These are phyloP conservation scores for Colletotrichum incanum DNA, from an alignment of 2,329 filamentous ascomycete species.

Conservation along the genomic window DNA sequence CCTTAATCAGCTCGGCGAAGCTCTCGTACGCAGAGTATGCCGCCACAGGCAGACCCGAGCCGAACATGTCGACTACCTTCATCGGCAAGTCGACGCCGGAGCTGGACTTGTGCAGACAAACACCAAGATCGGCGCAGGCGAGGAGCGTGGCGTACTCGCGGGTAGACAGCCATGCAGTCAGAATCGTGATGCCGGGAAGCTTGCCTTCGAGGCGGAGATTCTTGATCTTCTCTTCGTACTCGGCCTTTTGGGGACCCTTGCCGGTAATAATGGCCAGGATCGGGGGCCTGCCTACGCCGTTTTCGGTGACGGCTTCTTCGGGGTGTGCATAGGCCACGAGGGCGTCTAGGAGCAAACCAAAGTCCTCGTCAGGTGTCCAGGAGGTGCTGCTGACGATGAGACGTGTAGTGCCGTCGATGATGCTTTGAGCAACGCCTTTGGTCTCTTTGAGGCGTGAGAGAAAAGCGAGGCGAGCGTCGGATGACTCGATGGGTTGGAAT, in stretches of 20 bases:
- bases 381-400: conserved; percentile 94
- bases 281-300: conserved; percentile 48
- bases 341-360: conserved; percentile 87
- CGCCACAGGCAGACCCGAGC: conserved; percentile 89
- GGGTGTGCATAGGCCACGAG: conserved; percentile 79
- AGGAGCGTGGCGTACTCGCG: conserved; percentile 89
- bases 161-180: conserved; percentile 88
- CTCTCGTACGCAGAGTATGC: conserved; percentile 91
- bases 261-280: conserved; percentile 96
- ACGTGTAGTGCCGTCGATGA: conserved; percentile 72
- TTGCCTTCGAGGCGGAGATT: conserved; percentile 73
- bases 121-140: conserved; percentile 87
- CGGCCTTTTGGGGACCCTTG: conserved; percentile 86
- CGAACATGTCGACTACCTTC: conserved; percentile 99
- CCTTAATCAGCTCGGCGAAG: conserved; percentile 90
- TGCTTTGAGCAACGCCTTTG: conserved; percentile 69
- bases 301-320: conserved; percentile 57
- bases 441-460: conserved; percentile 78
- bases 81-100: conserved; percentile 97
- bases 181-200: conserved; percentile 79
- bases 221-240: conserved; percentile 79
- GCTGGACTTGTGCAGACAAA: conserved; percentile 93
- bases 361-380: conserved; percentile 98
- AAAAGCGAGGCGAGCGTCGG: conserved; percentile 67
- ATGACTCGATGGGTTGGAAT: conserved; percentile 78